Percentiles rank a stretch among this genome's conserved stretches.
Conservation (phyloP, 306 rosid species). For the Dryas alaskensis region DNA sequence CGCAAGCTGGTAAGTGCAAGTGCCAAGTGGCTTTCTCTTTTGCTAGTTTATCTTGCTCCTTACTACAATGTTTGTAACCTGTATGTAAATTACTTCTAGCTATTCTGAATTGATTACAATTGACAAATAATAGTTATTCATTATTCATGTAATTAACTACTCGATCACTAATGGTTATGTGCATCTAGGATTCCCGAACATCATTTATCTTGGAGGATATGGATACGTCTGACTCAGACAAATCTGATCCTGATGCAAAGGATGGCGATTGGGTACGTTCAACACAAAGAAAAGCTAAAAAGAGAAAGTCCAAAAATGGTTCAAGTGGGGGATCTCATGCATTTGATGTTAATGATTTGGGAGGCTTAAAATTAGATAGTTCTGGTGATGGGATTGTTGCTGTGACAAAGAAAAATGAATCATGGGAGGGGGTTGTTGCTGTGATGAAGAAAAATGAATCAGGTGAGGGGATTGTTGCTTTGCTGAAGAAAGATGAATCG, state of each 20-base stretch:
- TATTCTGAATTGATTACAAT: background rate
- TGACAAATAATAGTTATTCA: background rate
- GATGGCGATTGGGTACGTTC: conserved; percentile 46
- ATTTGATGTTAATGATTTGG: conserved; percentile 24
- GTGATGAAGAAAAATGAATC: background rate
- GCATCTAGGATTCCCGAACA: conserved; percentile 52
- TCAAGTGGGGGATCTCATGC: conserved; percentile 31
- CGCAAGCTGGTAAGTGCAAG: conserved; percentile 49
- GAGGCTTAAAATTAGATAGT: conserved; percentile 29
- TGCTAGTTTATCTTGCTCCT: background rate
- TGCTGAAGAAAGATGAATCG: conserved; percentile 8
- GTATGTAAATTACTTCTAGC: background rate
- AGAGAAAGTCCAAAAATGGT: conserved; percentile 38
- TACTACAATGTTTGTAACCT: background rate
- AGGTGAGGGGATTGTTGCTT: conserved; percentile 9
- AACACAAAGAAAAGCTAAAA: conserved; percentile 27
- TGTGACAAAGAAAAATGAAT: background rate
- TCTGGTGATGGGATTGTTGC: conserved; percentile 30
- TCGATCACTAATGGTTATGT: background rate
- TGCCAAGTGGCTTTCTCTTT: background rate
- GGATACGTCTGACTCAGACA: conserved; percentile 72
- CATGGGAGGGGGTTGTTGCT: conserved; percentile 27
- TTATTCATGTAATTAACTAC: background rate
- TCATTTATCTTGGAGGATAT: conserved; percentile 71
- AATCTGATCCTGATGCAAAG: conserved; percentile 32